Percentiles rank a stretch among this genome's conserved stretches.
phyloP scores from a whole-genome alignment of 1,284 basidiomycete species.

The Schizophyllum amplum region DNA sequence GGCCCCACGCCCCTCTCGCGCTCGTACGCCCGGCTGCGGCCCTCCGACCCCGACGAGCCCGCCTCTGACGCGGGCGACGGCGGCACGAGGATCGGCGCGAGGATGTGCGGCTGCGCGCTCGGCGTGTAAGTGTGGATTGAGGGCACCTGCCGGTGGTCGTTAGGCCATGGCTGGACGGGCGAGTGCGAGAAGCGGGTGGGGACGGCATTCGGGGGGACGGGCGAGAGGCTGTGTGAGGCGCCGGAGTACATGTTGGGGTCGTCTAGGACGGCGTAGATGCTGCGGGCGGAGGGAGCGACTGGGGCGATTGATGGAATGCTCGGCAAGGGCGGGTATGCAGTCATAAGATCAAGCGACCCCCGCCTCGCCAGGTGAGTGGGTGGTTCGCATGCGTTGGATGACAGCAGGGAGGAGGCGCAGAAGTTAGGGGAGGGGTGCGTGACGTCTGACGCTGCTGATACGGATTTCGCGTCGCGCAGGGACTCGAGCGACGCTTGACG shows the following conservation, averaged over 20 bases:
- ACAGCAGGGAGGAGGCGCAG: not conserved
- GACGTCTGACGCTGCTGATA: not conserved
- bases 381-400: not conserved
- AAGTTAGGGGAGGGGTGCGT: not conserved
- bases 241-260: not conserved
- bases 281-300: not conserved
- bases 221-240: not conserved
- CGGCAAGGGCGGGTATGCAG: not conserved
- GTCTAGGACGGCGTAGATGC: not conserved
- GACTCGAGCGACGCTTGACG: not conserved
- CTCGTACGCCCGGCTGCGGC: constrained; percentile 4
- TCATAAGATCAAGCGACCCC: not conserved
- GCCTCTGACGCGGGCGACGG: constrained; percentile 11
- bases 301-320: not conserved
- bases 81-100: constrained; percentile 15
- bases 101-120: not conserved
- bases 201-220: not conserved
- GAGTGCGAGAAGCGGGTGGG: constrained; percentile 4
- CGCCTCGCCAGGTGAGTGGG: not conserved
- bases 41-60: constrained; percentile 10
- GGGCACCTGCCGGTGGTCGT: constrained; percentile 1
- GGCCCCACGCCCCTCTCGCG: constrained; percentile 22
- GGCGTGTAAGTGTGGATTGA: constrained; percentile 11
- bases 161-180: constrained; percentile 1
- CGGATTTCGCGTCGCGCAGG: not conserved